phyloP scores from a whole-genome alignment of 768 basidiomycete genomes.

The Termitomyces sp. region DNA sequence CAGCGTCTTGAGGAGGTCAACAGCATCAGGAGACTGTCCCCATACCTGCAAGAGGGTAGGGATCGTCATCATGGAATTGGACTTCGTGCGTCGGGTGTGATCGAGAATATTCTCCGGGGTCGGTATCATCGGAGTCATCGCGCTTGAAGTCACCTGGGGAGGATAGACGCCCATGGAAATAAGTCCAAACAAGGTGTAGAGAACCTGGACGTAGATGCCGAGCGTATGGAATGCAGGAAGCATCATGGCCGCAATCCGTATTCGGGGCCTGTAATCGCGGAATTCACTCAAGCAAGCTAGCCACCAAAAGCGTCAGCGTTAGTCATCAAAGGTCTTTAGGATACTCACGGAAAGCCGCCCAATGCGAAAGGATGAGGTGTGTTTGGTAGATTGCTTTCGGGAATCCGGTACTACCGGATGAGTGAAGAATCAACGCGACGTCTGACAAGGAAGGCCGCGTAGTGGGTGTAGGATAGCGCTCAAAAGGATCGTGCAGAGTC shows the following conservation, averaged over 20 bases:
- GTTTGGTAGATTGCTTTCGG: conserved; percentile 35
- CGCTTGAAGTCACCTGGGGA: conserved; percentile 20
- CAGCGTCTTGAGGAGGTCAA: conserved; percentile 25
- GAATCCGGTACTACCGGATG: conserved; percentile 40
- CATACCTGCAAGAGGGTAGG: conserved; percentile 32
- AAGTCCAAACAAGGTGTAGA: conserved; percentile 23
- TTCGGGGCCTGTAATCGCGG: conserved; percentile 9
- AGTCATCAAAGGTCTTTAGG: background rate
- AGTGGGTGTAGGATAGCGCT: conserved; percentile 10
- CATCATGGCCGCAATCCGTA: conserved; percentile 24
- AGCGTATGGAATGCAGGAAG: conserved; percentile 33
- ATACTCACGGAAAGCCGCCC: conserved; percentile 26
- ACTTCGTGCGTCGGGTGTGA: conserved; percentile 19
- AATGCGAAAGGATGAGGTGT: conserved; percentile 21
- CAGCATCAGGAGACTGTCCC: conserved; percentile 21
- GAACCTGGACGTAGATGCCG: conserved; percentile 25
- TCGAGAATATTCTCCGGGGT: conserved; percentile 36
- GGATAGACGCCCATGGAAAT: conserved; percentile 25
- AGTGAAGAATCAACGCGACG: conserved; percentile 29
- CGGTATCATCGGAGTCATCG: conserved; percentile 30
- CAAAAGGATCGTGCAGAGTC: conserved; percentile 12
- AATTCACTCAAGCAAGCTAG: conserved; percentile 16
- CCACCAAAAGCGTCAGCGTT: background rate
- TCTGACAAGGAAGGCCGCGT: conserved; percentile 10
- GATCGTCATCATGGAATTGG: conserved; percentile 24